Evolutionary conservation across 495 filamentous ascomycete species (phyloP), one percentile per base, ranked within the genome.

Genomic region (Durotheca rogersii): DNA sequence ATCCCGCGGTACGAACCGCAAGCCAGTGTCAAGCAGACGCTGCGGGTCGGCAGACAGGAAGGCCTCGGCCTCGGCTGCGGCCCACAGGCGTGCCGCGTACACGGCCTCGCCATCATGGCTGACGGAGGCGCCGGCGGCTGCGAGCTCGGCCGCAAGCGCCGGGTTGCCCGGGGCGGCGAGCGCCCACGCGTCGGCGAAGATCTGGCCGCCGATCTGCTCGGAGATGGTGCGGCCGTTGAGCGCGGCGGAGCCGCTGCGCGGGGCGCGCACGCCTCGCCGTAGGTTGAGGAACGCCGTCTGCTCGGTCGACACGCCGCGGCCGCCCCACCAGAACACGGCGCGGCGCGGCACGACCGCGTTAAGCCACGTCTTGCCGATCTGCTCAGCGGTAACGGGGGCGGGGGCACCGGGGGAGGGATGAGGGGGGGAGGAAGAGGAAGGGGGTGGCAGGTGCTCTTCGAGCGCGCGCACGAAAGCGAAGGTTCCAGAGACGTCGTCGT

Each of bases 271-370:
- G 5, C 63, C 65, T 1, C 37, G 38, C 41, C 55, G 53, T 11
- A 68, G 43, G 16, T 68, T 68, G 6, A 68, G 37, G 25, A 40
- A 68, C 1, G 65, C 65, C 20, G 65, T 68, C 21, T 68, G 65
- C 37, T 68, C 65, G 2, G 65, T 66, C 4, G 61, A 62, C 12
- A 66, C 38, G n/a, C 65, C 65, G 21, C 58, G 47, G 30, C 65
- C 65, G 16, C 65, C 65, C 65, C 65, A 68, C 63, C 62, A 66
- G 25, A 68, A 65, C 11, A 66, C 42, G 6, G 63, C 54, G 7
- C 47, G 54, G n/a, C 38, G 9, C 17, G 60, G 51, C 29, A 68
- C 60, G 1, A 60, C 39, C n/a, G 57, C 56, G 27, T 68, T 66
- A 3, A 66, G 47, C 65, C 65, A 68, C 0, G 65, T 68, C 38